A percentile compares a stretch with the other conserved stretches of the same genome.
Conservation (phyloP, 805 yeast species). For the Sugiyamaella boreocaroliniensis region DNA sequence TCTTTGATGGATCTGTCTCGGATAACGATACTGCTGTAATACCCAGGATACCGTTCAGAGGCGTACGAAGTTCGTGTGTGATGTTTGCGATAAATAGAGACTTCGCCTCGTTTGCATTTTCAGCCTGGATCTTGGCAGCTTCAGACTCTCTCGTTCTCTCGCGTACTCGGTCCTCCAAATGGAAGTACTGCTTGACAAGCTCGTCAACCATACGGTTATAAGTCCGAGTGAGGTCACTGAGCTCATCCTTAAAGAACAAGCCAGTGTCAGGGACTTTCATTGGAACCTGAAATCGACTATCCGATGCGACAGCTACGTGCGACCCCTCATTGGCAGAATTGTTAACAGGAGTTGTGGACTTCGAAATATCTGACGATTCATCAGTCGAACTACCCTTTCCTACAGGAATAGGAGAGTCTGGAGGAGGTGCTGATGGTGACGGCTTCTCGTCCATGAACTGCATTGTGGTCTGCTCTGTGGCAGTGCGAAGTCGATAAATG, state of each 20-base stretch:
- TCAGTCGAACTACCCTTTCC: neutral
- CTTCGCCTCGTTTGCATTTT: slow-evolving; percentile 87
- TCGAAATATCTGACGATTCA: neutral
- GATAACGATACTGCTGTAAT: slow-evolving; percentile 92
- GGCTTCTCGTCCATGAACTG: slow-evolving; percentile 13
- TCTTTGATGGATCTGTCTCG: slow-evolving; percentile 59
- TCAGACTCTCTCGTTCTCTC: slow-evolving; percentile 84
- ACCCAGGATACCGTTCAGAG: slow-evolving; percentile 91
- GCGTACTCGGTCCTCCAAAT: slow-evolving; percentile 80
- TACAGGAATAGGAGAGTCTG: neutral
- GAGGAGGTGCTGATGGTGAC: neutral
- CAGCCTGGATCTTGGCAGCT: slow-evolving; percentile 34
- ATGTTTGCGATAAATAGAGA: slow-evolving; percentile 90
- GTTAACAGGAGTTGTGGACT: neutral
- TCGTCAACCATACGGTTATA: slow-evolving; percentile 90
- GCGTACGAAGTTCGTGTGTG: slow-evolving; percentile 90
- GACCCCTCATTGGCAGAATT: neutral
- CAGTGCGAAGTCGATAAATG: slow-evolving; percentile 67
- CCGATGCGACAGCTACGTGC: neutral
- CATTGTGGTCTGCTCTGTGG: slow-evolving; percentile 57
- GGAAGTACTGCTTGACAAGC: slow-evolving; percentile 72
- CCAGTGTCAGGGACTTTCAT: slow-evolving; percentile 12
- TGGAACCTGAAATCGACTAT: slow-evolving; percentile 11
- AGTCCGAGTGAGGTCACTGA: slow-evolving; percentile 80
- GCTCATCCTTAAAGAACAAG: slow-evolving; percentile 51